Evolutionary conservation across 2,329 filamentous ascomycete species (phyloP).

Genomic region (Hymenoscyphus albidus): DNA sequence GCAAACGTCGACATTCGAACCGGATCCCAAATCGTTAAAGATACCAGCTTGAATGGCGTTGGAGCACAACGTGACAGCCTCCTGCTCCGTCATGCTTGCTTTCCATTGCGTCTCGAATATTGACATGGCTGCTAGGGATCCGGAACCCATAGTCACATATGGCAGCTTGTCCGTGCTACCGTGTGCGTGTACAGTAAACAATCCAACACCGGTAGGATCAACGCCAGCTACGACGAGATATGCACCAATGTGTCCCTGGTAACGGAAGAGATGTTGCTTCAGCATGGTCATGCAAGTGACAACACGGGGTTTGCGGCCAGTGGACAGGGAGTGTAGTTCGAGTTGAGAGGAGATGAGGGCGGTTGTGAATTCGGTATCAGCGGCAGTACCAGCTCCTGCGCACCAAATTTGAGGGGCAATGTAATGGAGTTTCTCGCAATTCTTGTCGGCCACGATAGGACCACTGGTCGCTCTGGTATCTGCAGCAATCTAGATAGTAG

Average conservation of each 20-base stretch:
- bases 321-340: conserved; percentile 94
- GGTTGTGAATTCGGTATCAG: conserved; percentile 98
- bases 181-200: conserved; percentile 98
- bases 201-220: conserved; percentile 89
- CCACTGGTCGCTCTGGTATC: conserved; percentile 96
- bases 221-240: conserved; percentile 97
- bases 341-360: conserved; percentile 98
- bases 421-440: conserved; percentile 99
- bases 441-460: conserved; percentile 99
- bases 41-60: conserved; percentile 95
- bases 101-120: conserved; percentile 98
- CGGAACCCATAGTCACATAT: conserved; percentile 98
- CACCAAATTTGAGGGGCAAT: conserved; percentile 99
- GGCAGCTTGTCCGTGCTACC: conserved; percentile 97
- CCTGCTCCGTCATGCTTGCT: conserved; percentile 68
- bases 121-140: conserved; percentile 93
- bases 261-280: conserved; percentile 98
- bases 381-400: conserved; percentile 93
- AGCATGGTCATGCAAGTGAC: conserved; percentile 99
- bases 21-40: conserved; percentile 96
- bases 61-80: conserved; percentile 75
- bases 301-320: conserved; percentile 92
- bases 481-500: conserved; percentile 72
- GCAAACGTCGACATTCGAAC: conserved; percentile 95
- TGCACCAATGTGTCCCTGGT: conserved; percentile 96